Percentiles rank a stretch among this genome's conserved stretches.
Conservation (phyloP, 1,139 yeast genomes). For the Lodderomyces beijingensis region DNA sequence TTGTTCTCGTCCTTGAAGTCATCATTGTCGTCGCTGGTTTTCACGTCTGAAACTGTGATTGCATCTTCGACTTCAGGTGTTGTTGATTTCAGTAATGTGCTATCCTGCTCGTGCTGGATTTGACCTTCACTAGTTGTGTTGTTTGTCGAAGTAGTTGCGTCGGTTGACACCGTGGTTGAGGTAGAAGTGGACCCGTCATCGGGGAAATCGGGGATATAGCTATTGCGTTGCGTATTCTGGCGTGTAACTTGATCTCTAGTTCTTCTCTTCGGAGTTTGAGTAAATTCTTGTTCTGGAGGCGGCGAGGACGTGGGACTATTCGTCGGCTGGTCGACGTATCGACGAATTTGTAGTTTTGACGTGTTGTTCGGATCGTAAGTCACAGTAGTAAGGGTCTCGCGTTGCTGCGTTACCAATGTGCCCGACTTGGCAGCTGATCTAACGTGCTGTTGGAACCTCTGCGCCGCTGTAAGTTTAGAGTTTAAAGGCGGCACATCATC, state of each 20-base stretch:
- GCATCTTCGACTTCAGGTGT: neutral
- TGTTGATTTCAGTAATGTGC: neutral
- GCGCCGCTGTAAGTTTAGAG: conserved; percentile 31
- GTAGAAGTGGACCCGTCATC: conserved; percentile 1
- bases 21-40: neutral
- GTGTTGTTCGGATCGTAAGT: conserved; percentile 42
- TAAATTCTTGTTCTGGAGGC: conserved; percentile 5
- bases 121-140: too few relatives aligned
- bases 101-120: neutral
- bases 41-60: conserved; percentile 5
- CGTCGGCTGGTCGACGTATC: conserved; percentile 15
- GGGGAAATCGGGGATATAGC: conserved; percentile 16
- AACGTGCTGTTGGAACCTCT: conserved; percentile 38
- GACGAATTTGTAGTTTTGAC: conserved; percentile 23
- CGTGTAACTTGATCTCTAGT: conserved; percentile 33
- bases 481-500: conserved; percentile 8
- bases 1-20: neutral
- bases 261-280: conserved; percentile 5
- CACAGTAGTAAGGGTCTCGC: conserved; percentile 32
- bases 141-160: conserved; percentile 1
- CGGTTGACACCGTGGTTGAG: neutral
- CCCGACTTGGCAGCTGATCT: conserved; percentile 40
- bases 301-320: conserved; percentile 4
- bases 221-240: conserved; percentile 30
- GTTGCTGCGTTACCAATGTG: conserved; percentile 35